Conservation (phyloP, 139 green algal species). For the Chlamydomonas sphaeroides region DNA sequence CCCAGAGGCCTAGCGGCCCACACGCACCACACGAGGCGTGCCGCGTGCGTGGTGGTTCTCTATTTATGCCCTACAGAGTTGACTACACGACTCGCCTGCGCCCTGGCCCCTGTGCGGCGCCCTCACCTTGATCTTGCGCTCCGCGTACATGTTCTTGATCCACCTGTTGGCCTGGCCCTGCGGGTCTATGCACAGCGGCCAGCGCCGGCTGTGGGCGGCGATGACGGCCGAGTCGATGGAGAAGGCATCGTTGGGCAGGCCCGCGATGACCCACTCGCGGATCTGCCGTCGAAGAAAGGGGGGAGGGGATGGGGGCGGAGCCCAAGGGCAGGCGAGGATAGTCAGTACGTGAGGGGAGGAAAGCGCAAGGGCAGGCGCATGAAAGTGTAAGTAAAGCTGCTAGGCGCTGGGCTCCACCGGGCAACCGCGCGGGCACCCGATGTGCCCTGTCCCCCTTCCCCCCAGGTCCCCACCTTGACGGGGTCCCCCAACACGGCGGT, state of each 20-base stretch:
- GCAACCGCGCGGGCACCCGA: too few relatives aligned
- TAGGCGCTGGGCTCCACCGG: too few relatives aligned
- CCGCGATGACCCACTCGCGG: conserved; percentile 73
- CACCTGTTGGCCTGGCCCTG: conserved; percentile 85
- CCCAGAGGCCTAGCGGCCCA: too few relatives aligned
- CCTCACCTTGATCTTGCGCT: conserved; percentile 70
- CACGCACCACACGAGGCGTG: too few relatives aligned
- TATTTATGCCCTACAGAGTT: too few relatives aligned
- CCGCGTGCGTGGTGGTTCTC: neutral
- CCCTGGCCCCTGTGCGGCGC: too few relatives aligned
- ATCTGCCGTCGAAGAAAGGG: conserved; percentile 39
- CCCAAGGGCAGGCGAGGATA: too few relatives aligned
- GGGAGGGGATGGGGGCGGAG: too few relatives aligned
- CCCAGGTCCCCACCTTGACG: conserved; percentile 62
- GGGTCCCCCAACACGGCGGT: conserved; percentile 63
- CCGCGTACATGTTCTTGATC: conserved; percentile 79
- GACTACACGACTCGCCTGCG: too few relatives aligned
- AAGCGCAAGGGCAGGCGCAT: too few relatives aligned
- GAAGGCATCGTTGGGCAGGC: conserved; percentile 81
- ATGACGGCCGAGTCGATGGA: conserved; percentile 79
- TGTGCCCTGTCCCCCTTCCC: neutral
- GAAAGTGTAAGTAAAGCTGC: too few relatives aligned
- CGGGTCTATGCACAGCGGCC: conserved; percentile 75
- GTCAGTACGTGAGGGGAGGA: too few relatives aligned
- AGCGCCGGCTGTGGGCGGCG: conserved; percentile 52